Evolutionary conservation across 208 protist species (phyloP).

Genomic region (Acanthamoeba triangularis): DNA sequence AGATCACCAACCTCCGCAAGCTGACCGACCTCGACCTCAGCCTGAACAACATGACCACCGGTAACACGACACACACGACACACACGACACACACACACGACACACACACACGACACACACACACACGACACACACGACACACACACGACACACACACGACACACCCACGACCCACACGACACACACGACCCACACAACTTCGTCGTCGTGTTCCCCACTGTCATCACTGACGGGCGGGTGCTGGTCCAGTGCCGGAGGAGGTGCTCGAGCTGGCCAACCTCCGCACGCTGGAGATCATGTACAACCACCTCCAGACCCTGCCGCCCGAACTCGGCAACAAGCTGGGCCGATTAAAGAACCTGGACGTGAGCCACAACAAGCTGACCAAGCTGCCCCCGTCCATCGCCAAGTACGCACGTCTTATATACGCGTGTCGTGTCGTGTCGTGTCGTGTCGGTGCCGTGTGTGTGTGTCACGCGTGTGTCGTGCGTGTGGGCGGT

Average conservation of each 20-base stretch:
- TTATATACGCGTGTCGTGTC: too few species aligned
- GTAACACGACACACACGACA: not conserved
- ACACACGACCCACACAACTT: too few species aligned
- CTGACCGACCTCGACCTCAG: conserved; percentile 72
- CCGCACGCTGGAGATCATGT: conserved; percentile 68
- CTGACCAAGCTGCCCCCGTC: conserved; percentile 67
- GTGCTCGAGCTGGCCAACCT: conserved; percentile 63
- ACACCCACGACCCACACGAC: too few species aligned
- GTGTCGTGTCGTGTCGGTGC: not conserved
- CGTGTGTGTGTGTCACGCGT: not conserved
- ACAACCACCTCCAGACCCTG: conserved; percentile 52
- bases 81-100: too few species aligned
- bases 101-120: too few species aligned
- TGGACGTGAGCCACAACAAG: conserved; percentile 77
- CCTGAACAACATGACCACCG: conserved; percentile 75
- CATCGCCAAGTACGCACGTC: not conserved
- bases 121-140: too few species aligned
- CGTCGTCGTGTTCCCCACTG: not conserved
- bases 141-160: too few species aligned
- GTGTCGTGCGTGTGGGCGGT: not conserved
- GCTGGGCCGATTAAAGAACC: conserved; percentile 65
- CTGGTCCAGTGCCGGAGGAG: conserved; percentile 70
- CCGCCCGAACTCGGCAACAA: conserved; percentile 51
- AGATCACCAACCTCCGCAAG: conserved; percentile 31
- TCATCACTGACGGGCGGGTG: too few species aligned